Conservation (phyloP, 495 filamentous ascomycete genomes). For the Tuber magnatum region DNA sequence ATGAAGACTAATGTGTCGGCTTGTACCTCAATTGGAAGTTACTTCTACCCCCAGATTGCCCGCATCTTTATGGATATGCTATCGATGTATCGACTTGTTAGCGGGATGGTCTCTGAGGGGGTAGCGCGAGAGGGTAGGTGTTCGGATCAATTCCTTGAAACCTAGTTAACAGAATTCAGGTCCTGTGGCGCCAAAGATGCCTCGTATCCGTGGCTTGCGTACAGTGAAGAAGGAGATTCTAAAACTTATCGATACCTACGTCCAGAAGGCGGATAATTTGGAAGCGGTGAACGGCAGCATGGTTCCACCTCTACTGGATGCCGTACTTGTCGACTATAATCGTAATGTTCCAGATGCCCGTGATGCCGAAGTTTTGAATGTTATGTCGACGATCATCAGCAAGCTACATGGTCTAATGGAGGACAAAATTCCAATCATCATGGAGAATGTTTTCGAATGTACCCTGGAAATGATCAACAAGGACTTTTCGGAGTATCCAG, state of each 20-base stretch:
- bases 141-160: not conserved
- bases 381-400: constrained; percentile 93
- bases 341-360: constrained; percentile 92
- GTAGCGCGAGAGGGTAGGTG: constrained; percentile 73
- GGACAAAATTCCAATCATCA: constrained; percentile 91
- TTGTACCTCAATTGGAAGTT: constrained; percentile 87
- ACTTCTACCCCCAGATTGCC: constrained; percentile 98
- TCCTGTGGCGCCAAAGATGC: constrained; percentile 92
- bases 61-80: constrained; percentile 98
- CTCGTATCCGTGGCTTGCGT: constrained; percentile 83
- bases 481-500: constrained; percentile 97
- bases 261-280: constrained; percentile 93
- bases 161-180: constrained; percentile 48
- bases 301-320: constrained; percentile 93
- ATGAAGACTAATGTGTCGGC: constrained; percentile 99
- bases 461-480: constrained; percentile 99
- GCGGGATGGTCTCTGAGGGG: constrained; percentile 84
- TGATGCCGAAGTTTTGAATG: constrained; percentile 92
- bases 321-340: constrained; percentile 91
- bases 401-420: constrained; percentile 95
- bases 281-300: constrained; percentile 88
- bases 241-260: constrained; percentile 94
- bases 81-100: constrained; percentile 96
- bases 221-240: constrained; percentile 99
- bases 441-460: constrained; percentile 98